Evolutionary conservation across 2,329 filamentous ascomycete species (phyloP).

Genomic region (Trichophyton verrucosum): DNA sequence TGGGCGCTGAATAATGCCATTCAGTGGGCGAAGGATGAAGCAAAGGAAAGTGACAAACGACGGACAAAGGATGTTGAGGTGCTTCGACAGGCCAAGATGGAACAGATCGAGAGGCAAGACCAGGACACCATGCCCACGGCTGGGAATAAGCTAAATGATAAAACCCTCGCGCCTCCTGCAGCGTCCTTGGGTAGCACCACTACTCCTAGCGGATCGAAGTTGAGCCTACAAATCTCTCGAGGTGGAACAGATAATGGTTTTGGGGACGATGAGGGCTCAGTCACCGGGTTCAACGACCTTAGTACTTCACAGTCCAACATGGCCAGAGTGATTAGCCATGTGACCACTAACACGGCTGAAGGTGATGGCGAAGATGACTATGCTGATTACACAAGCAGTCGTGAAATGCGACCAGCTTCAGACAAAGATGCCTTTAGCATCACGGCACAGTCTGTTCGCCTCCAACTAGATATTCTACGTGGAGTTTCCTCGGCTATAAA

Average conservation of each 20-base stretch:
- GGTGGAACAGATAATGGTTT: conserved; percentile 36
- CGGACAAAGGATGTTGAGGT: conserved; percentile 62
- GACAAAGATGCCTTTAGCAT: conserved; percentile 95
- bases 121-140: conserved; percentile 26
- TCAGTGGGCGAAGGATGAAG: conserved; percentile 95
- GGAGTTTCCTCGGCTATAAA: conserved; percentile 75
- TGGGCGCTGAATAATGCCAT: conserved; percentile 99
- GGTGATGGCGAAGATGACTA: conserved; percentile 58
- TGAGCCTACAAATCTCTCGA: conserved; percentile 39
- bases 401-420: conserved; percentile 50
- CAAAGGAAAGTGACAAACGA: conserved; percentile 73
- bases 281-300: conserved; percentile 45
- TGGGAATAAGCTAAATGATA: conserved; percentile 25
- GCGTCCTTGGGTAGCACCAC: conserved; percentile 24
- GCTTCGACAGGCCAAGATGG: conserved; percentile 65
- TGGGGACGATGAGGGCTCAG: conserved; percentile 42
- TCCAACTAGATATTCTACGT: conserved; percentile 82
- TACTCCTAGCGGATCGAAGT: conserved; percentile 31
- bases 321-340: conserved; percentile 37
- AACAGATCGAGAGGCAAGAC: conserved; percentile 49
- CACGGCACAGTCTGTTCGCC: conserved; percentile 82
- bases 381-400: conserved; percentile 66
- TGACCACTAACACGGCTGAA: conserved; percentile 41
- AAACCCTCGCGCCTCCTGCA: conserved; percentile 24
- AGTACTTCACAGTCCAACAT: conserved; percentile 41